These are phyloP conservation scores for Quercus rubra DNA, from an alignment of 306 rosid species.

Conservation along the genomic window DNA sequence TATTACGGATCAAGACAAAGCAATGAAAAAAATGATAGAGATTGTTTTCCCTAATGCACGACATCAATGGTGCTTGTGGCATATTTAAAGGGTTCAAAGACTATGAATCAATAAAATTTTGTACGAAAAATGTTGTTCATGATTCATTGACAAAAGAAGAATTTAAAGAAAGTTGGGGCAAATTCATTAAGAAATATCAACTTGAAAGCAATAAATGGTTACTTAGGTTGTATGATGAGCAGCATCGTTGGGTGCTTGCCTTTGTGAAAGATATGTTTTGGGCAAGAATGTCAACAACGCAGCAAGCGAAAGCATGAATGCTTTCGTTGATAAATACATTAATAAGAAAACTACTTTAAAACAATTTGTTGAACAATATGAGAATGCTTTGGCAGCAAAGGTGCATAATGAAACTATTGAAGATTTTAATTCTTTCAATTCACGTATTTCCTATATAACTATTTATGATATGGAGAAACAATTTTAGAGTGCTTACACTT, in stretches of 20 bases:
- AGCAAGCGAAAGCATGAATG: background rate
- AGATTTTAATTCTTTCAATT: constrained; percentile 1
- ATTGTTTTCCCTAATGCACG: constrained; percentile 18
- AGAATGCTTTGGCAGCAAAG: background rate
- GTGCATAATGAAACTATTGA: too few species aligned
- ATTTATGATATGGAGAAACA: constrained; percentile 1
- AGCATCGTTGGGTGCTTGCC: background rate
- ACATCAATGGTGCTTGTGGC: constrained; percentile 28
- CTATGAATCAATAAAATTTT: too few species aligned
- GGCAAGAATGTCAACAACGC: background rate
- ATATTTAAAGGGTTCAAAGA: background rate
- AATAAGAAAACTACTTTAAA: background rate
- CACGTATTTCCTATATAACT: background rate
- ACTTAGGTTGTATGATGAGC: background rate
- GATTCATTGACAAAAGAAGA: too few species aligned
- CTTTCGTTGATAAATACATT: constrained; percentile 3
- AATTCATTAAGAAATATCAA: too few species aligned
- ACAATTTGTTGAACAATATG: background rate
- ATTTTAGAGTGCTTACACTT: constrained; percentile 1
- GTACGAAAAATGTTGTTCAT: too few species aligned
- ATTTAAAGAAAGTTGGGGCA: too few species aligned
- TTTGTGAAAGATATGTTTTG: constrained; percentile 2
- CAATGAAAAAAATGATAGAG: too few species aligned
- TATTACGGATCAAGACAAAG: background rate
- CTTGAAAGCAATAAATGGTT: too few species aligned